phyloP scores from a whole-genome alignment of 2,329 filamentous ascomycete species.

The Sporothrix dimorphospora region DNA sequence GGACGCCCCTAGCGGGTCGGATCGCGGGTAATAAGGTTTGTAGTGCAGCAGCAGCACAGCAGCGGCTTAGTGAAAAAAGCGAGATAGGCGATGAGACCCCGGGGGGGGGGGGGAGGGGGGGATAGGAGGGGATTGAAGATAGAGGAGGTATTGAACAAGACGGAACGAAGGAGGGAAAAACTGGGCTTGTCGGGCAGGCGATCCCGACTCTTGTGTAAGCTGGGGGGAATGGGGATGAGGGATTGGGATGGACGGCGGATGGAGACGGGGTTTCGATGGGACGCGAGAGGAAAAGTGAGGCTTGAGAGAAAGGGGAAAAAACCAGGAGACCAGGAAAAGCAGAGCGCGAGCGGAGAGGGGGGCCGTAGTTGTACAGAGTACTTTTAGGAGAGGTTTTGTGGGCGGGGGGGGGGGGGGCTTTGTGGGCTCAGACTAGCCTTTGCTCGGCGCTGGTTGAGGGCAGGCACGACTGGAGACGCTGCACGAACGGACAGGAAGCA shows the following conservation, averaged over 20 bases:
- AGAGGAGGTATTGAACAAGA: neutral
- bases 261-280: neutral
- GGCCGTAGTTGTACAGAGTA: neutral
- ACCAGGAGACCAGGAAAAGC: neutral
- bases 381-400: neutral
- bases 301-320: too few species aligned
- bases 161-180: neutral
- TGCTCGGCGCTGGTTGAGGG: neutral
- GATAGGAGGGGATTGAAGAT: neutral
- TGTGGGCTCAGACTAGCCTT: neutral
- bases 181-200: slow-evolving; percentile 14
- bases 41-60: neutral
- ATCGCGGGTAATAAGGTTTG: neutral
- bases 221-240: neutral
- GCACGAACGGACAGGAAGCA: slow-evolving; percentile 9
- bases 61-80: neutral
- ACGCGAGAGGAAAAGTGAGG: neutral
- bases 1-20: neutral
- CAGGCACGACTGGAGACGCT: slow-evolving; percentile 9
- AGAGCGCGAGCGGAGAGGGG: neutral
- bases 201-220: slow-evolving; percentile 2
- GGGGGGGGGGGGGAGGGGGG: neutral
- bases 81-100: neutral
- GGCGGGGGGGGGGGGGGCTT: neutral
- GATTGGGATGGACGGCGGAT: slow-evolving; percentile 3